phyloP scores from a whole-genome alignment of 2,329 filamentous ascomycete species.

The Myriosclerotinia duriaeana region DNA sequence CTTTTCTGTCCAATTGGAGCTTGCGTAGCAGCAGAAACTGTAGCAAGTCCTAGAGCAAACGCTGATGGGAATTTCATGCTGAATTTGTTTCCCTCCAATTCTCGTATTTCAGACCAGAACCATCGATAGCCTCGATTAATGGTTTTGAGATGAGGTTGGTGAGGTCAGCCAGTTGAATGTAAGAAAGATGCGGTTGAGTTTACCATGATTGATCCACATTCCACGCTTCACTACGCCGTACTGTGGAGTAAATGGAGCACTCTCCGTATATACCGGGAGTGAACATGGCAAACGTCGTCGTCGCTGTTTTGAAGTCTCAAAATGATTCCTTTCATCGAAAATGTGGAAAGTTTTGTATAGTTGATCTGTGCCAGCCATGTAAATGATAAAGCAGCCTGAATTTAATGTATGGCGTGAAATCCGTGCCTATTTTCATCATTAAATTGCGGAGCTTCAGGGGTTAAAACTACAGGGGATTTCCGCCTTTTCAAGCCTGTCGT shows the following conservation, averaged over 20 bases:
- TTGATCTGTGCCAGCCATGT: not conserved
- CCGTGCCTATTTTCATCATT: conserved; percentile 18
- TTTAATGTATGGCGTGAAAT: conserved; percentile 19
- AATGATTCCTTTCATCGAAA: not conserved
- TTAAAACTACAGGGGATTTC: not conserved
- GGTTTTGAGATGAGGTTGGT: not conserved
- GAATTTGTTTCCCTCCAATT: not conserved
- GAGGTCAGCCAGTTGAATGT: not conserved
- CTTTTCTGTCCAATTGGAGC: conserved; percentile 21
- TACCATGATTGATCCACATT: conserved; percentile 6
- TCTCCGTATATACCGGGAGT: too few species aligned
- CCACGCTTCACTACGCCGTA: not conserved
- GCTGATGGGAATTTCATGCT: conserved; percentile 12
- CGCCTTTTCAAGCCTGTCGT: not conserved
- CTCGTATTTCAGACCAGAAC: not conserved
- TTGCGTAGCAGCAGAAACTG: conserved; percentile 26
- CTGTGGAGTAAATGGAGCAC: not conserved
- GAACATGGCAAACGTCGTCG: not conserved
- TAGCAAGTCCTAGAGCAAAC: conserved; percentile 25
- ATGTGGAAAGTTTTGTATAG: not conserved
- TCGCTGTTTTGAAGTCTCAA: not conserved
- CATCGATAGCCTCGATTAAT: conserved; percentile 1
- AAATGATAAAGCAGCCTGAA: conserved; percentile 14
- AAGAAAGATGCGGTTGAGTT: not conserved
- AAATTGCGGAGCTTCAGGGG: not conserved